Evolutionary conservation across 2,329 filamentous ascomycete genomes (phyloP).

Genomic region (Hymenoscyphus occultus): DNA sequence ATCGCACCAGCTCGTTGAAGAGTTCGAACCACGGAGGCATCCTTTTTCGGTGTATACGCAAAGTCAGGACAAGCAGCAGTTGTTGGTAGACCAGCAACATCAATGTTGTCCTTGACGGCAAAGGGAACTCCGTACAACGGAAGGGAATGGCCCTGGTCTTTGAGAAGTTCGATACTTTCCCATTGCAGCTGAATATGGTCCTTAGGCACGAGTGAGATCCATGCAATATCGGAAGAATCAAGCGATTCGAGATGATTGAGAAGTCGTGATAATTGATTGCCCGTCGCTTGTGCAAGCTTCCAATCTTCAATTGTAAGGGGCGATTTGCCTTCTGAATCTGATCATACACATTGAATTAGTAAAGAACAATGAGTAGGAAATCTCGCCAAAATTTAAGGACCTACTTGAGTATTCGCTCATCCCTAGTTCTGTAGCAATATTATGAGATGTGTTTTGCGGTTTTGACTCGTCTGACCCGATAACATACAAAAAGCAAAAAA

Average conservation of each 20-base stretch:
- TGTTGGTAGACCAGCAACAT: conserved; percentile 48
- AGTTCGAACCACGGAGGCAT: conserved; percentile 16
- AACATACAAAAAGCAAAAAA: too few relatives aligned
- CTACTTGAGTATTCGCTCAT: too few relatives aligned
- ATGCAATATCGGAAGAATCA: conserved; percentile 1
- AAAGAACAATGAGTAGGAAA: background rate
- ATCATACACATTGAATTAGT: background rate
- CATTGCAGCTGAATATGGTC: conserved; percentile 6
- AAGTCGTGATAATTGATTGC: background rate
- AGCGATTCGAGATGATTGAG: background rate
- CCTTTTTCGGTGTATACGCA: conserved; percentile 42
- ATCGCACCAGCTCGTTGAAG: conserved; percentile 18
- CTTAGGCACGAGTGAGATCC: background rate
- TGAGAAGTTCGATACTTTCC: background rate
- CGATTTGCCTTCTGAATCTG: background rate
- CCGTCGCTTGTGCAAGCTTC: conserved; percentile 2
- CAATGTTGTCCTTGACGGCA: conserved; percentile 54
- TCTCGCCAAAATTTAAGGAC: too few relatives aligned
- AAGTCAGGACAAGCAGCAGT: conserved; percentile 50
- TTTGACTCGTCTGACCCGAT: too few relatives aligned
- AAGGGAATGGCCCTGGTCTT: conserved; percentile 19
- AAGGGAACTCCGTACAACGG: conserved; percentile 55
- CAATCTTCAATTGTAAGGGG: conserved; percentile 5
- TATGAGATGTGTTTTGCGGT: too few relatives aligned
- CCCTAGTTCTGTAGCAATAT: too few relatives aligned